Percentiles rank a stretch among this genome's conserved stretches.
Conservation (phyloP, 805 yeast genomes). For the Kregervanrija pseudodelftensis region DNA sequence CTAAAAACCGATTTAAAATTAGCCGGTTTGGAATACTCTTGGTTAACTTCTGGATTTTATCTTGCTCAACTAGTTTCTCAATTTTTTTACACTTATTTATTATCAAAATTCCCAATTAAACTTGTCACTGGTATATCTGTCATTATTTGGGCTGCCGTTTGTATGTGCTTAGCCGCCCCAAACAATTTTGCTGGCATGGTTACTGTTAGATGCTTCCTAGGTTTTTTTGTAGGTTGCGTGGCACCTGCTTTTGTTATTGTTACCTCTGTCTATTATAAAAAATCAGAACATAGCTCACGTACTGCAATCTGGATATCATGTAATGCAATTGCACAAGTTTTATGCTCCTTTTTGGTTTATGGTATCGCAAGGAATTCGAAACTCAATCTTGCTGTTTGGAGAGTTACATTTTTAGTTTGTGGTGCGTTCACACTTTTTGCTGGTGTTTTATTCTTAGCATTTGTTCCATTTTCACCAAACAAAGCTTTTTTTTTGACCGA, state of each 20-base stretch:
- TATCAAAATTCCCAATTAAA: slow-evolving; percentile 53
- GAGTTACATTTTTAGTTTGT: slow-evolving; percentile 46
- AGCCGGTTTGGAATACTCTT: slow-evolving; percentile 32
- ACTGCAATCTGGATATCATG: slow-evolving; percentile 34
- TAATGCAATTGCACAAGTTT: slow-evolving; percentile 35
- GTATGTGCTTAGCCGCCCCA: slow-evolving; percentile 41
- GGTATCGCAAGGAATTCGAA: slow-evolving; percentile 36
- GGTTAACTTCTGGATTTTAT: slow-evolving; percentile 28
- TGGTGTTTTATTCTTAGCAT: slow-evolving; percentile 17
- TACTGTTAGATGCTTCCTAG: slow-evolving; percentile 39
- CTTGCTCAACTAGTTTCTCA: slow-evolving; percentile 35
- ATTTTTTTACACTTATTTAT: slow-evolving; percentile 45
- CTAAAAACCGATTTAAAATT: slow-evolving; percentile 41
- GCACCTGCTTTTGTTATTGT: slow-evolving; percentile 51
- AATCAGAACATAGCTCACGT: slow-evolving; percentile 33
- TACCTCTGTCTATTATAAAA: slow-evolving; percentile 51
- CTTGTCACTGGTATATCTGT: slow-evolving; percentile 42
- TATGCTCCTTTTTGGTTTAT: slow-evolving; percentile 47
- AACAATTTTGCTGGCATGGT: slow-evolving; percentile 38
- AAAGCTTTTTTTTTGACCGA: slow-evolving; percentile 35
- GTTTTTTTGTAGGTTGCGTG: slow-evolving; percentile 45
- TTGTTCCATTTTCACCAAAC: slow-evolving; percentile 36
- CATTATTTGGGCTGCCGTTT: slow-evolving; percentile 54
- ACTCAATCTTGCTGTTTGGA: slow-evolving; percentile 48
- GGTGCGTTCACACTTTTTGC: slow-evolving; percentile 45